phyloP scores from a whole-genome alignment of 2,329 filamentous ascomycete species.

The Colletotrichum sp. region DNA sequence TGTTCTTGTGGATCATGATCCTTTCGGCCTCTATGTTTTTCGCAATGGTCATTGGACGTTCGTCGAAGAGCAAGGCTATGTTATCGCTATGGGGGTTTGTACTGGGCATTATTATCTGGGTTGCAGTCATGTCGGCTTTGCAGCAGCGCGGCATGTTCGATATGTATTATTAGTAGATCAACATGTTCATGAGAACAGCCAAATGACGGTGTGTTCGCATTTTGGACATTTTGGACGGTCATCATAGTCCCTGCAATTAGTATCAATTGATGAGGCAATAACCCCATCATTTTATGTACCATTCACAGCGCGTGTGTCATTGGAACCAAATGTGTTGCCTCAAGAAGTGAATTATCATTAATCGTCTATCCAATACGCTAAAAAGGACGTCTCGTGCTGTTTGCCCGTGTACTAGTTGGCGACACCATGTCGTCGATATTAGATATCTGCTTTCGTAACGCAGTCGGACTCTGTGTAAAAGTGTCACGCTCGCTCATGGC shows the following conservation, averaged over 20 bases:
- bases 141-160: neutral
- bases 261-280: neutral
- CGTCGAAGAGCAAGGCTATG: neutral
- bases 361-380: conserved; percentile 16
- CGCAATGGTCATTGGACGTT: neutral
- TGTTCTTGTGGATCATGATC: neutral
- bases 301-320: neutral
- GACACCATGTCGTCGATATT: conserved; percentile 1
- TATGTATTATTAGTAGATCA: neutral
- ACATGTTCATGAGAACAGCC: neutral
- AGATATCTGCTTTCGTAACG: neutral
- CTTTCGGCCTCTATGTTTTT: neutral
- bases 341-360: conserved; percentile 20
- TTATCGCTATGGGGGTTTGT: neutral
- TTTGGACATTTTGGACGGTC: neutral
- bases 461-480: neutral
- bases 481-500: neutral
- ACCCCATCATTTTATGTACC: neutral
- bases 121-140: neutral
- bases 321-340: neutral
- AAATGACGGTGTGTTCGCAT: neutral
- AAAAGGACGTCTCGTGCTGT: conserved; percentile 3
- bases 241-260: neutral
- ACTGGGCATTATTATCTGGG: neutral
- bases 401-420: conserved; percentile 9